These are phyloP conservation scores for Anisodus acutangulus DNA, from an alignment of 257 asterid species.

Conservation along the genomic window DNA sequence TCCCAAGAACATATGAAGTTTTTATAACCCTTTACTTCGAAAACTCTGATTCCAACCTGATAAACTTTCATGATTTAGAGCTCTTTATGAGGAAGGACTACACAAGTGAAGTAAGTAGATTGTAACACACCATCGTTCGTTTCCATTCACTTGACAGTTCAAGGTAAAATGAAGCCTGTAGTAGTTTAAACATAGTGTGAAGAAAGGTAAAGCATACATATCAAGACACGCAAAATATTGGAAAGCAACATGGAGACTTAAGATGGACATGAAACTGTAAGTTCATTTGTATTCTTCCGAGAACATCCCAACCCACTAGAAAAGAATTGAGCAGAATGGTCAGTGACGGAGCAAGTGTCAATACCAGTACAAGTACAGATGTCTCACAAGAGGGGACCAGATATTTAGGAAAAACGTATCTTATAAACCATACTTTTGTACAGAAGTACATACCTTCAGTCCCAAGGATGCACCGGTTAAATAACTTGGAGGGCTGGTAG, in stretches of 20 bases:
- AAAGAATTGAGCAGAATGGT: neutral
- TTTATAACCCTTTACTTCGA: neutral
- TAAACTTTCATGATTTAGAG: neutral
- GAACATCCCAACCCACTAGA: neutral
- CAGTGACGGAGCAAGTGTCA: slow-evolving; percentile 19
- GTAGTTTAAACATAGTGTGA: slow-evolving; percentile 4
- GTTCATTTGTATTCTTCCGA: slow-evolving; percentile 11
- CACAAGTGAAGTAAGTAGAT: neutral
- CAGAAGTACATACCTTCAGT: slow-evolving; percentile 85
- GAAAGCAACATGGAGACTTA: neutral
- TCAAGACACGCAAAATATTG: neutral
- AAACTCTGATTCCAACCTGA: neutral
- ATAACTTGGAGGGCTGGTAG: slow-evolving; percentile 84
- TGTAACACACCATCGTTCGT: neutral
- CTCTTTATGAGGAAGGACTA: neutral
- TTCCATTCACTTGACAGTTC: neutral
- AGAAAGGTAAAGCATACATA: slow-evolving; percentile 3
- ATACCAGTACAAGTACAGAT: slow-evolving; percentile 18
- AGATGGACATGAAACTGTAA: slow-evolving; percentile 19
- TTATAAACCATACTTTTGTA: slow-evolving; percentile 16
- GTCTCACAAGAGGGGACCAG: slow-evolving; percentile 25
- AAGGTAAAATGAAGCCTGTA: neutral
- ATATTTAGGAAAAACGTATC: neutral
- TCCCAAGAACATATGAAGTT: slow-evolving; percentile 1
- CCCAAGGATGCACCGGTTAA: slow-evolving; percentile 60